Evolutionary conservation across 306 rosid species (phyloP).

Genomic region (Crataegus laevigata): DNA sequence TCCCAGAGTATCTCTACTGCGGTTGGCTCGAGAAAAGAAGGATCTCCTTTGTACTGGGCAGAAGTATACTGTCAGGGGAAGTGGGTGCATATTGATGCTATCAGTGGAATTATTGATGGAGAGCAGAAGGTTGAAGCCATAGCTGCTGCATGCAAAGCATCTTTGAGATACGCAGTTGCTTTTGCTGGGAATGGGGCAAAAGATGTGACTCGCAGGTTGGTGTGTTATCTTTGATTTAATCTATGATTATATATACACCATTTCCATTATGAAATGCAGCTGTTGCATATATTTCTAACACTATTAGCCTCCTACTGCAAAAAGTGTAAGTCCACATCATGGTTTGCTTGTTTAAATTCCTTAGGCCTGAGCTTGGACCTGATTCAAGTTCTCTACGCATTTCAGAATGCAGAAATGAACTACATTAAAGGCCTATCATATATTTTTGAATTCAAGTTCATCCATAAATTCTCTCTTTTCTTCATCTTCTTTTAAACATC

Average conservation of each 20-base stretch:
- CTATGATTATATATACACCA: neutral
- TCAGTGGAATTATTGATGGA: slow-evolving; percentile 74
- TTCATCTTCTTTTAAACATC: neutral
- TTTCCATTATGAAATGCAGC: slow-evolving; percentile 6
- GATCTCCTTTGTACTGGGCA: slow-evolving; percentile 90
- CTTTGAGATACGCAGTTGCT: slow-evolving; percentile 91
- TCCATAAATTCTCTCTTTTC: neutral
- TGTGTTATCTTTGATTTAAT: slow-evolving; percentile 15
- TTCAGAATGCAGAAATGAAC: neutral
- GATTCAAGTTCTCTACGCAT: neutral
- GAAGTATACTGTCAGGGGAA: slow-evolving; percentile 80
- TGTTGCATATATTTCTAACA: neutral
- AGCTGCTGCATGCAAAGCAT: slow-evolving; percentile 72
- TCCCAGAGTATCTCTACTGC: slow-evolving; percentile 64
- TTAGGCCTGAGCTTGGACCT: neutral
- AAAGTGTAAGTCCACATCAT: neutral
- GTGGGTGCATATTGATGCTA: slow-evolving; percentile 92
- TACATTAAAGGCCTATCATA: neutral
- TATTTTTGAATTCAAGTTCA: neutral
- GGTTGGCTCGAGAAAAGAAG: slow-evolving; percentile 72
- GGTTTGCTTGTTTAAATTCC: neutral
- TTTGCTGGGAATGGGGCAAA: slow-evolving; percentile 94
- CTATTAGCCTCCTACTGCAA: neutral
- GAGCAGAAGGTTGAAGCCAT: slow-evolving; percentile 80
- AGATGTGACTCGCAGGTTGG: slow-evolving; percentile 95